These are phyloP conservation scores for Debaryomyces hansenii DNA, from an alignment of 805 yeast genomes.

Conservation along the genomic window DNA sequence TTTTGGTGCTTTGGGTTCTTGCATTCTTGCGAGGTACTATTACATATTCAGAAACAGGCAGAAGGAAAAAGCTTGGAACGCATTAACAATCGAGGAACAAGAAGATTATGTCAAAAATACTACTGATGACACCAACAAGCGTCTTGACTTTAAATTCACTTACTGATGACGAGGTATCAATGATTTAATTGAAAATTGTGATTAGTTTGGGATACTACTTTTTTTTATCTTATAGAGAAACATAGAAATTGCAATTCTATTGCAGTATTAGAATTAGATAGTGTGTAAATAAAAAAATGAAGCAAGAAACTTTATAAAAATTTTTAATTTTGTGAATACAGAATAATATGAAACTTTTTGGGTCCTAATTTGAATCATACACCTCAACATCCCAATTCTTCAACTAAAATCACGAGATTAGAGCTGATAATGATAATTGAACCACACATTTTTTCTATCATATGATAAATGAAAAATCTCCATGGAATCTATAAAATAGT, in stretches of 20 bases:
- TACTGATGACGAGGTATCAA: constrained; percentile 5
- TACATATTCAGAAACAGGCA: constrained; percentile 42
- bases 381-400: no score
- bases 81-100: constrained; percentile 49
- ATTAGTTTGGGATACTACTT: no score
- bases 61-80: constrained; percentile 51
- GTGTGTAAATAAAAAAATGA: no score
- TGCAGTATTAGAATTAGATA: no score
- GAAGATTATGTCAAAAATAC: constrained; percentile 46
- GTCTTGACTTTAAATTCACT: constrained; percentile 50
- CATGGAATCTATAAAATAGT: neutral
- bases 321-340: no score
- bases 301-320: no score
- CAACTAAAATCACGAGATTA: neutral
- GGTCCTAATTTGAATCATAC: no score
- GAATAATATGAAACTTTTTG: no score
- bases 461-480: no score
- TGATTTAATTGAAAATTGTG: no score
- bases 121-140: constrained; percentile 54
- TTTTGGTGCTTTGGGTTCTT: constrained; percentile 28
- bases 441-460: neutral
- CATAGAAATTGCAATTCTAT: no score
- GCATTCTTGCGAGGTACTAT: constrained; percentile 32
- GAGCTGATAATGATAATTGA: neutral
- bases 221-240: no score